Base-by-base conservation (phyloP, 2,329 filamentous ascomycete species). In the Apiospora saccharicola region DNA sequence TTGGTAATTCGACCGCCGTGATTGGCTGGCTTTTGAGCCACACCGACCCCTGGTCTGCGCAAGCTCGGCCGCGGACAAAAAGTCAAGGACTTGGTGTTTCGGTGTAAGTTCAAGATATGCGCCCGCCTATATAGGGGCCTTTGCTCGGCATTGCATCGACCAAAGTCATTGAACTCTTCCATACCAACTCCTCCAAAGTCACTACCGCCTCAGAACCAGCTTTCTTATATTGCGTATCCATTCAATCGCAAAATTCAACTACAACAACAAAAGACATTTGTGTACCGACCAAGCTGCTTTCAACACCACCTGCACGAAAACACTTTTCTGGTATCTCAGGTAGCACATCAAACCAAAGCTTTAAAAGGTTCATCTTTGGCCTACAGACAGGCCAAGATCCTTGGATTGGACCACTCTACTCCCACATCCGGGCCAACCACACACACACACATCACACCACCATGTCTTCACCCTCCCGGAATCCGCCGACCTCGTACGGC, bases 401-500 rank as follows among this genome's bases (percentile, higher is more conserved):
- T 34, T 7, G 53, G 26, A 12, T 37, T 61, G 16, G 16, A 61
- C 26, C 30, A 3, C 16, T 34, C 30, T 16, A 30, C 30, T 22
- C 53, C 53, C 30, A 30, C 53, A n/a, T 37, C 53, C 53, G 53
- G 53, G 16, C 53, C 53, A 61, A 12, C 53, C 16, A n/a, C 16
- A 64, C 34, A n/a, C 16, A 64, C 34, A 64, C 5, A 30, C 57
- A 41, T 64, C 57, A n/a, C 57, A 41, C 34, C 57, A 61, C 57
- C 8, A 64, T 64, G 57, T 24, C 57, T 64, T 64, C 57, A n/a
- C 57, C 37, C 24, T 34, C 57, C 34, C 57, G 57, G 57, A 64
- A 41, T n/a, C 57, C 57, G 57, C 34, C 57, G 57, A 22, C 57
- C 19, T 64, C 57, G 30, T 64, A 64, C 57, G 57, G 57, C 57